Evolutionary conservation across 768 basidiomycete species (phyloP), one percentile per base, ranked within the genome.

Genomic region (Termitomyces titanicus): DNA sequence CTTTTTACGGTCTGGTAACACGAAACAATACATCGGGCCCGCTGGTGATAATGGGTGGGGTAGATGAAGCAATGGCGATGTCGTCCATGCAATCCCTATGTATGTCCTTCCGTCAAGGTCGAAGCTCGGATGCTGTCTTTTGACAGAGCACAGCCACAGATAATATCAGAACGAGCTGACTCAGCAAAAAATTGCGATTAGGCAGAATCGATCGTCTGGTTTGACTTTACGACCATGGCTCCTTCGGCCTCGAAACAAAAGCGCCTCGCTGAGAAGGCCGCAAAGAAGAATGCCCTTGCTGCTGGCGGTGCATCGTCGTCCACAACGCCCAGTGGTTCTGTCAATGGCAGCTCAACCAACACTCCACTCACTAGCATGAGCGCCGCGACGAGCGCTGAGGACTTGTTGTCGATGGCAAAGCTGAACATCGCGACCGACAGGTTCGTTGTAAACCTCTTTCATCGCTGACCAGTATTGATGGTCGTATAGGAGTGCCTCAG

Each of bases 251-350:
- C 90, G 45, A 92, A 92, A 69, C 92, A 94, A 72, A 98, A 98
- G 72, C 85, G 96, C 46, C 83, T 97, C 54, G 94, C 92, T 58
- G 95, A 96, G 72, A 97, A 97, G 72, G 94, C 87, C 18, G 90
- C 89, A 56, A 91, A 90, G 69, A 83, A 87, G 70, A 79, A 83
- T 43, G 51, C 40, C 5, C 48, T 43, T 53, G 79, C 87, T 10
- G 65, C 51, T 8, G 69, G 72, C 52, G 73, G 79, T 10, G 79
- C 83, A 8, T 74, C 82, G 4, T 79, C 84, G 15, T 79, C 80
- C 12, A 73, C 79, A 35, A 78, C 67, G 70, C 87, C 90, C 4
- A 72, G 84, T 0, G 86, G 83, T 52, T 89, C 89, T 1, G 77
- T 77, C 25, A 79, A 78, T 66, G 88, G 81, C 54, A 86, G 84